Evolutionary conservation across 2,329 filamentous ascomycete species (phyloP).

Genomic region (Calonectria hongkongensis): DNA sequence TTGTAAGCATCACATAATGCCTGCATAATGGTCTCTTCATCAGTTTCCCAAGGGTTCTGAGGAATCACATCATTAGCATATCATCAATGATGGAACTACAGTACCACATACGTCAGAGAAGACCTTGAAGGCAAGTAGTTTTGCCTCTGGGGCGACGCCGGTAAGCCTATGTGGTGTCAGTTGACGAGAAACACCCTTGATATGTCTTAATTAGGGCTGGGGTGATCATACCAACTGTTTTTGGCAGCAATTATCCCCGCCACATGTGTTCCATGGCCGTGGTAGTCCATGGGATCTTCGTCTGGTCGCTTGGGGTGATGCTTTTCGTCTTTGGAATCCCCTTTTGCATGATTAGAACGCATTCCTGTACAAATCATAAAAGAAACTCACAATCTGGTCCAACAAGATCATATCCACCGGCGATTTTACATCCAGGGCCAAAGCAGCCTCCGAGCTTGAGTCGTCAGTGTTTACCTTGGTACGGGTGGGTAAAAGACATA

Average conservation of each 20-base stretch:
- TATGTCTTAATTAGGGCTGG: not conserved
- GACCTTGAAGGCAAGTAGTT: slow-evolving; percentile 66
- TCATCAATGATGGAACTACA: not conserved
- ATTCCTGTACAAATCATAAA: not conserved
- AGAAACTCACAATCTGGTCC: slow-evolving; percentile 55
- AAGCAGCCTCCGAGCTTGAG: slow-evolving; percentile 62
- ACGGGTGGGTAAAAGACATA: slow-evolving; percentile 40
- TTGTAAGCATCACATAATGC: slow-evolving; percentile 61
- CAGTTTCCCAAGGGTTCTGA: slow-evolving; percentile 56
- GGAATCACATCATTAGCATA: not conserved
- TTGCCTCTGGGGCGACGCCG: slow-evolving; percentile 67
- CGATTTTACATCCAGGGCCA: slow-evolving; percentile 62
- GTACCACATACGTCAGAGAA: slow-evolving; percentile 59
- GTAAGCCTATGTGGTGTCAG: slow-evolving; percentile 58
- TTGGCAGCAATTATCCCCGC: slow-evolving; percentile 70
- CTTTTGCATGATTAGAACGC: slow-evolving; percentile 47
- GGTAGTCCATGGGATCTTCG: slow-evolving; percentile 59
- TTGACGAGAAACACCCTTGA: not conserved
- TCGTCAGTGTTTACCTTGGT: slow-evolving; percentile 16
- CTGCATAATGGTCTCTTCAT: slow-evolving; percentile 61
- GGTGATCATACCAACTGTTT: slow-evolving; percentile 56
- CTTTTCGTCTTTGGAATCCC: slow-evolving; percentile 57
- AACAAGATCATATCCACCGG: slow-evolving; percentile 62
- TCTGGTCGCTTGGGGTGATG: slow-evolving; percentile 58
- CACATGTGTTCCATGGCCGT: slow-evolving; percentile 64